These are phyloP conservation scores for Metschnikowia cubensis DNA, from an alignment of 805 yeast genomes.

Conservation along the genomic window DNA sequence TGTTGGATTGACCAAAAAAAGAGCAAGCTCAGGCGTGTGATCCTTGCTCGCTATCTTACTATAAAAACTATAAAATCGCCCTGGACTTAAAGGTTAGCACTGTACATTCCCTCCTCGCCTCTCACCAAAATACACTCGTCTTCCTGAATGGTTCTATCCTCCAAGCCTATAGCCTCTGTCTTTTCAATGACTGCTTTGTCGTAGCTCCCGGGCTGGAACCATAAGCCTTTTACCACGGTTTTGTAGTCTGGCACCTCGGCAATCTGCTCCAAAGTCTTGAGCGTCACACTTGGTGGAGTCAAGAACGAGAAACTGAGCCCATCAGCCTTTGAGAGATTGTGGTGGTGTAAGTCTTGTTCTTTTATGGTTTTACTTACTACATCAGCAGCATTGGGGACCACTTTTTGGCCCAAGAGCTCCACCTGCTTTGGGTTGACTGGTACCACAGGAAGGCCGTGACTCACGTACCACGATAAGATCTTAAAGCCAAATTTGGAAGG, in stretches of 20 bases:
- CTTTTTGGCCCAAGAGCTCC: slow-evolving; percentile 43
- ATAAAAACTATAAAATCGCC: not conserved
- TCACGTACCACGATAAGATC: slow-evolving; percentile 64
- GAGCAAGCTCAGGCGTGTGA: not conserved
- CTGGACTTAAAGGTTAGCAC: slow-evolving; percentile 33
- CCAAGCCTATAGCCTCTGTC: slow-evolving; percentile 34
- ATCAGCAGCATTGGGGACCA: slow-evolving; percentile 29
- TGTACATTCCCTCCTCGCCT: slow-evolving; percentile 51
- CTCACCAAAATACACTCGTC: slow-evolving; percentile 70
- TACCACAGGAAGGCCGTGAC: slow-evolving; percentile 51
- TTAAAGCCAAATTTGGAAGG: slow-evolving; percentile 65
- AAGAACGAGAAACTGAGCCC: slow-evolving; percentile 62
- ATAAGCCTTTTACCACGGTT: slow-evolving; percentile 48
- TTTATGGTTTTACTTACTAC: slow-evolving; percentile 22
- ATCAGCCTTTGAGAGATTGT: slow-evolving; percentile 30
- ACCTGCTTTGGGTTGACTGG: slow-evolving; percentile 61
- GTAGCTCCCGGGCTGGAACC: slow-evolving; percentile 86
- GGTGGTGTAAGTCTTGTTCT: slow-evolving; percentile 19
- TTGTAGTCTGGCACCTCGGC: slow-evolving; percentile 39
- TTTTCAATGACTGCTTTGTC: slow-evolving; percentile 46
- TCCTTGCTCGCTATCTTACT: not conserved
- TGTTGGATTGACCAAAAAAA: slow-evolving; percentile 14
- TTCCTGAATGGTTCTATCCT: slow-evolving; percentile 35
- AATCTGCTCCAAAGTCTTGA: slow-evolving; percentile 30
- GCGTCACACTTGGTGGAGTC: slow-evolving; percentile 67